Base-by-base conservation (phyloP, 441 rosid species). In the Gossypium schwendimanii region DNA sequence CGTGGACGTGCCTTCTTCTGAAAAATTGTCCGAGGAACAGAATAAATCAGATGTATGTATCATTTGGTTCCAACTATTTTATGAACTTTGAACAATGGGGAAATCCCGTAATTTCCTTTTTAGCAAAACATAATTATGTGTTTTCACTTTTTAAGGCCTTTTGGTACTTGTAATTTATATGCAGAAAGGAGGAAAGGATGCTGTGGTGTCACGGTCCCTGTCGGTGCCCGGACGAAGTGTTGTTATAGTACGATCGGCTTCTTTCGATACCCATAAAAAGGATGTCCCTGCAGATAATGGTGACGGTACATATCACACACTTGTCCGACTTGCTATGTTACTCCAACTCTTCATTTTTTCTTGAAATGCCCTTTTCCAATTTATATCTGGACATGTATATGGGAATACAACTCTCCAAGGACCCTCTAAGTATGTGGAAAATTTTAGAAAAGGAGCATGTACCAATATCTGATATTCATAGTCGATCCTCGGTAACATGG, bases 221-320 rank as follows among this genome's bases (percentile, higher is more conserved):
- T 91, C 99, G 0, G 81, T 88, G 78, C 94, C 98, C 0, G 92
- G 88, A 33, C 77, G 87, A 83, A 92, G 87, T 80, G 67, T 83
- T 76, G 92, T 94, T 31, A 91, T 94, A 72, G 94, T 94, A 33
- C 81, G 97, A 83, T 79, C 88, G 44, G 55, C 82, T 69, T 91
- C 97, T 75, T 88, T 91, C 73, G 83, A 87, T 75, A 39, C 84
- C 21, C 74, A n/a, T 62, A 79, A 80, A 70, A 89, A 86, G 63
- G 73, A 80, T 73, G 66, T 44, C 54, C 68, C 49, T 0, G 61
- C 75, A 59, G 89, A 80, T 80, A 75, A 87, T 23, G 72, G 39
- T 66, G 84, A 84, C 54, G 97, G 61, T 62, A 44, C 26, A 10
- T 54, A 54, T 10, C 15, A 12, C 55, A 6, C 23, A 21, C 45